Conservation (phyloP, 805 yeast genomes). For the Saccharomycodes ludwigii region DNA sequence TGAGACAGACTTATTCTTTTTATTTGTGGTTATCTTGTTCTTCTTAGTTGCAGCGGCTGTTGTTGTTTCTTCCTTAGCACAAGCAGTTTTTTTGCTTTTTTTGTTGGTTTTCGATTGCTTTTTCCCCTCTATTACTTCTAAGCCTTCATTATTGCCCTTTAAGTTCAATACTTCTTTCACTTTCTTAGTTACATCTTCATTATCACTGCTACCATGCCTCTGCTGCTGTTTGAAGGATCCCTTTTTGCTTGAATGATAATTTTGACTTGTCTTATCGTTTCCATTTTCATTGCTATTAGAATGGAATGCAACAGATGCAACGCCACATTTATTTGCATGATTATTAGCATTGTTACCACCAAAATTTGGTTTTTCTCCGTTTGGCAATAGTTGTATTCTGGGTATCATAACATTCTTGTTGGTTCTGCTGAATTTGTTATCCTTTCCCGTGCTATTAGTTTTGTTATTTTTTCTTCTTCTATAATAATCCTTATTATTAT, state of each 20-base stretch:
- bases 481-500: background rate
- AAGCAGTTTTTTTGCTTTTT: background rate
- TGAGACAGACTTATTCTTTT: no score
- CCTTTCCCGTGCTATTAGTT: slow-evolving; percentile 3
- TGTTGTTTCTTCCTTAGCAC: slow-evolving; percentile 1
- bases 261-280: slow-evolving; percentile 1
- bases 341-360: slow-evolving; percentile 12
- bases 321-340: slow-evolving; percentile 5
- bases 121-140: slow-evolving; percentile 3
- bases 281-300: background rate
- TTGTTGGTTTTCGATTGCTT: slow-evolving; percentile 1
- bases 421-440: background rate
- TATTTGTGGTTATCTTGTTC: no score
- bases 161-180: slow-evolving; percentile 10
- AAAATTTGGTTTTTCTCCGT: slow-evolving; percentile 23
- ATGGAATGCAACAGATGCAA: no score
- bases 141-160: no score
- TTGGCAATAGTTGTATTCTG: slow-evolving; percentile 18
- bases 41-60: no score
- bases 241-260: no score
- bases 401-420: slow-evolving; percentile 10
- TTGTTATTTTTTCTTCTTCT: slow-evolving; percentile 7
- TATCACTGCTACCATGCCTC: slow-evolving; percentile 2
- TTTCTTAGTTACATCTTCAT: slow-evolving; percentile 9
- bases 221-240: no score